Evolutionary conservation across 108 stramenopile species (phyloP), one percentile per base, ranked within the genome.

Genomic region (Phaeodactylum tricornutum): DNA sequence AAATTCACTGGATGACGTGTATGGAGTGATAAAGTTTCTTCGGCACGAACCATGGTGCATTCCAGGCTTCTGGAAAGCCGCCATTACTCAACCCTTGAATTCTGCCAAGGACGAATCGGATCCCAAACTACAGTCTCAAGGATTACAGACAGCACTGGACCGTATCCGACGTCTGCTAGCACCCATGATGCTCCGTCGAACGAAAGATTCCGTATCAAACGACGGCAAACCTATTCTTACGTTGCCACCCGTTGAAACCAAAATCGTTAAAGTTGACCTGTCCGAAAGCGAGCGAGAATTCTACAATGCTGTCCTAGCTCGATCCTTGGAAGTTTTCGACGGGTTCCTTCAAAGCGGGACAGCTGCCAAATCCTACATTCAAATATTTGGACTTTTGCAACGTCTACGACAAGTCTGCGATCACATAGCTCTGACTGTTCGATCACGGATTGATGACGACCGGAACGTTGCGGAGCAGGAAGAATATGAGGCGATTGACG

Each of bases 21-120:
- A 76, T 47, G 71, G 74, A 2, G 49, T 86, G 4, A 44, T 91
- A 23, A 84, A 81, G 42, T 91, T 86, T 43, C 65, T 91, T 19
- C 57, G 66, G 22, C 84, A 86, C 50, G 80, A 91, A 47, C 89
- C 89, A 19, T 91, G 84, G 79, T 84, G 79, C 44, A 66, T 78
- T 14, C 39, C 50, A 11, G 37, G 50, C 3, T 86, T 91, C 47
- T 91, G 89, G 89, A 81, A 70, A 25, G 61, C 61, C 41, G 67
- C 82, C 27, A 69, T 86, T 50, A 64, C 74, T n/a, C 57, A 53
- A 29, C 41, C 70, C 12, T 41, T 50, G 2, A 54, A 49, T 8
- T 59, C 55, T 38, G 42, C 44, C 33, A 34, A 43, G 25, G 51
- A 36, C n/a, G 32, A 23, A 1, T 40, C 23, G 28, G 59, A 58